Evolutionary conservation across 2,329 filamentous ascomycete genomes (phyloP).

Genomic region (Fusarium xyrophilum): DNA sequence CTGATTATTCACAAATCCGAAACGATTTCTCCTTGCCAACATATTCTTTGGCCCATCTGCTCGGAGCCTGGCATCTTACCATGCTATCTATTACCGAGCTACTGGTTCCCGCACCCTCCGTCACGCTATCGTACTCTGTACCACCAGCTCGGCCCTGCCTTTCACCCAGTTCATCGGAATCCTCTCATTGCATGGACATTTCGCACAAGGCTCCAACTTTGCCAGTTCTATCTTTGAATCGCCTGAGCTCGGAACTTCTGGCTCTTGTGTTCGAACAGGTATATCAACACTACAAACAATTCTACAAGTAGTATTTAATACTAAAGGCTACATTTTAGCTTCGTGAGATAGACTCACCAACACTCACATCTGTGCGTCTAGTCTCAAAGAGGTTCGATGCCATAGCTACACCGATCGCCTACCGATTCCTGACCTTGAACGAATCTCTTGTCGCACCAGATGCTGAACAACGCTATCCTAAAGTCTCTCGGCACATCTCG

Average conservation of each 20-base stretch:
- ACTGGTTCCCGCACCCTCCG: slow-evolving; percentile 27
- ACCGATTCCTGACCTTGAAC: slow-evolving; percentile 50
- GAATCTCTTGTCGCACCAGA: slow-evolving; percentile 46
- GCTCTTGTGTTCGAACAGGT: slow-evolving; percentile 53
- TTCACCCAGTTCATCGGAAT: slow-evolving; percentile 5
- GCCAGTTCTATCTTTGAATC: slow-evolving; percentile 32
- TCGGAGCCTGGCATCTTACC: not conserved
- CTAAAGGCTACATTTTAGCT: slow-evolving; percentile 46
- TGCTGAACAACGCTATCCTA: slow-evolving; percentile 45
- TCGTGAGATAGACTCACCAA: slow-evolving; percentile 46
- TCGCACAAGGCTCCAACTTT: slow-evolving; percentile 3
- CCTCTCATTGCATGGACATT: slow-evolving; percentile 37
- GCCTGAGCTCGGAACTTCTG: slow-evolving; percentile 54
- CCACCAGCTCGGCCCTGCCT: slow-evolving; percentile 14
- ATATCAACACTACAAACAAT: slow-evolving; percentile 8
- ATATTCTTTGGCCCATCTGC: slow-evolving; percentile 3
- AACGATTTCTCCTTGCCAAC: slow-evolving; percentile 3
- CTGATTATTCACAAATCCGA: slow-evolving; percentile 1
- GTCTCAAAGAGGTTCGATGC: slow-evolving; percentile 51
- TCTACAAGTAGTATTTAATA: not conserved
- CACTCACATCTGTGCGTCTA: slow-evolving; percentile 47
- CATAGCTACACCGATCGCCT: slow-evolving; percentile 53
- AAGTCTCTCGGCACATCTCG: slow-evolving; percentile 47
- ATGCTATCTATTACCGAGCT: slow-evolving; percentile 39
- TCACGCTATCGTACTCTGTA: slow-evolving; percentile 29